phyloP scores from a whole-genome alignment of 768 basidiomycete genomes.

The Cyclocybe cylindracea region DNA sequence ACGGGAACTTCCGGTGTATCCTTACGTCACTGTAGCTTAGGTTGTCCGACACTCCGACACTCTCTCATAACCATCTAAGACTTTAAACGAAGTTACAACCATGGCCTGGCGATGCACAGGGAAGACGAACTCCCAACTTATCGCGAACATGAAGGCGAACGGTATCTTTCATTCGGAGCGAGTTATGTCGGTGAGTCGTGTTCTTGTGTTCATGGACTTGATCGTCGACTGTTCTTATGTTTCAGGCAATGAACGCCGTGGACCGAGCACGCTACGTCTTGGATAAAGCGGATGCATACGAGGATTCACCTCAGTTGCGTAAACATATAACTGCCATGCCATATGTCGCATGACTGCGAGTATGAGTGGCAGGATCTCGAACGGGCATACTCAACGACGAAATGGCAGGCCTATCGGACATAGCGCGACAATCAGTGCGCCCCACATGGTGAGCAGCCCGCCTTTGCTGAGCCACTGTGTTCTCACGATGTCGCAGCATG shows the following conservation, averaged over 20 bases:
- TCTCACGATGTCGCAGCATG: slow-evolving; percentile 55
- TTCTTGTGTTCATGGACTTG: not conserved
- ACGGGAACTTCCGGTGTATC: too few relatives aligned
- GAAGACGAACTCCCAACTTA: slow-evolving; percentile 67
- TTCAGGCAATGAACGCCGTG: slow-evolving; percentile 67
- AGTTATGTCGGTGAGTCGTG: slow-evolving; percentile 51
- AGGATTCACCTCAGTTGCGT: slow-evolving; percentile 75
- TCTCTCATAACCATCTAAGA: too few relatives aligned
- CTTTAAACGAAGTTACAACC: not conserved
- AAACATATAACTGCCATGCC: not conserved
- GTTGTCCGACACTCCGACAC: too few relatives aligned
- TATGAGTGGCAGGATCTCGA: not conserved
- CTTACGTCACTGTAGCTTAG: too few relatives aligned
- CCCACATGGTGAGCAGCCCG: slow-evolving; percentile 77
- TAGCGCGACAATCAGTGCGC: slow-evolving; percentile 93
- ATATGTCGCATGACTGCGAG: not conserved
- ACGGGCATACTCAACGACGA: not conserved
- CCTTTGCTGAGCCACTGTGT: not conserved
- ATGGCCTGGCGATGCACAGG: slow-evolving; percentile 90
- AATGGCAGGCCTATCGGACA: slow-evolving; percentile 65
- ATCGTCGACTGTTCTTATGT: not conserved
- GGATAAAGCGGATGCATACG: slow-evolving; percentile 56
- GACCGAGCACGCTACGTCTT: slow-evolving; percentile 73
- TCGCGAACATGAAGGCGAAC: slow-evolving; percentile 59
- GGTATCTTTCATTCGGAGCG: slow-evolving; percentile 58